Percentiles rank a stretch among this genome's conserved stretches.
These are phyloP conservation scores for Spencermartinsiella ligniputridi DNA, from an alignment of 1,139 yeast genomes.

Conservation along the genomic window DNA sequence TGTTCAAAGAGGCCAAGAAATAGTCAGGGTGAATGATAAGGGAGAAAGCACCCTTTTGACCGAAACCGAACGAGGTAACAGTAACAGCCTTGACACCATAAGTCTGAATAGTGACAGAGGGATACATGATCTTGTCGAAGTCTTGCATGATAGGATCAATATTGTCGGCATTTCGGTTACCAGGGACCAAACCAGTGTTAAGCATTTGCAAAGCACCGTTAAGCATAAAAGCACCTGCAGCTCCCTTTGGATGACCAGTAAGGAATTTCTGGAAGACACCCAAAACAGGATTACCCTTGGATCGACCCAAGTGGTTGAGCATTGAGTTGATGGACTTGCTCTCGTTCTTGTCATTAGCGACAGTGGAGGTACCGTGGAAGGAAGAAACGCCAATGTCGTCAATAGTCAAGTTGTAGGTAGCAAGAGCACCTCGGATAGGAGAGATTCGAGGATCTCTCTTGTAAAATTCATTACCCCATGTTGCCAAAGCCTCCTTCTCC, in stretches of 20 bases:
- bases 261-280: conserved; percentile 99
- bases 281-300: conserved; percentile 94
- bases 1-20: conserved; percentile 77
- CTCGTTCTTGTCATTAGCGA: conserved; percentile 98
- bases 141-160: conserved; percentile 78
- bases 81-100: conserved; percentile 98
- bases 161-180: conserved; percentile 98
- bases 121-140: conserved; percentile 85
- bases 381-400: conserved; percentile 97
- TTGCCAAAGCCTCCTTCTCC: conserved; percentile 81
- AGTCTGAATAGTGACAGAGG: conserved; percentile 88
- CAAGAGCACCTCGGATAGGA: conserved; percentile 95
- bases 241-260: conserved; percentile 99
- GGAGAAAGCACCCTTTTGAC: conserved; percentile 99
- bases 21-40: conserved; percentile 89
- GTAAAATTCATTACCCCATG: conserved; percentile 96
- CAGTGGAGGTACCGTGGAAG: conserved; percentile 99
- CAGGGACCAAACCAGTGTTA: conserved; percentile 93
- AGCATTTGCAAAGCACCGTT: conserved; percentile 95
- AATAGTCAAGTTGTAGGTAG: conserved; percentile 84
- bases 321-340: conserved; percentile 83
- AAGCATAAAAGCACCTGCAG: conserved; percentile 99
- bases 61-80: conserved; percentile 96
- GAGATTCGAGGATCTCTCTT: conserved; percentile 89
- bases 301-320: conserved; percentile 94